A percentile compares a stretch with the other conserved stretches of the same genome.
These are phyloP conservation scores for Talaromyces albobiverticillius DNA, from an alignment of 2,329 filamentous ascomycete genomes.

Conservation along the genomic window DNA sequence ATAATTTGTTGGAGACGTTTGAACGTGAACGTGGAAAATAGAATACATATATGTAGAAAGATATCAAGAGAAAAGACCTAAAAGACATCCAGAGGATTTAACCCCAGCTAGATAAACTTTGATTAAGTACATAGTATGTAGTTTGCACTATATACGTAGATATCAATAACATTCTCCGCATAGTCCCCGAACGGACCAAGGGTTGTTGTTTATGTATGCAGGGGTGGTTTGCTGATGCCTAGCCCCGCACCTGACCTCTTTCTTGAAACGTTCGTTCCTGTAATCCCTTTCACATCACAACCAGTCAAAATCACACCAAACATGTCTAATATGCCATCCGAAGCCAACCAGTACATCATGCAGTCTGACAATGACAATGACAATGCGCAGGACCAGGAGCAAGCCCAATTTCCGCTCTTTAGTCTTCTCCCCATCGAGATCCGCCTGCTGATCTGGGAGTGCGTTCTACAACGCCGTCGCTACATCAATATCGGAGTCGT, in stretches of 20 bases:
- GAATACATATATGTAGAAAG: too few species aligned
- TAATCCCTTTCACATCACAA: not conserved
- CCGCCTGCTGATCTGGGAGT: not conserved
- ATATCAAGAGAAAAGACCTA: too few species aligned
- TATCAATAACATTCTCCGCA: not conserved
- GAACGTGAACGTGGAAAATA: too few species aligned
- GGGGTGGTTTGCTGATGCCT: not conserved
- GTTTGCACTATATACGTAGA: too few species aligned
- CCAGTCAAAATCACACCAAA: not conserved
- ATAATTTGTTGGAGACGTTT: too few species aligned
- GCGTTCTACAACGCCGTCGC: not conserved
- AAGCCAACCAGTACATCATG: not conserved
- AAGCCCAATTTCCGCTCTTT: not conserved
- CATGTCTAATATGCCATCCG: not conserved
- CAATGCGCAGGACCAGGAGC: not conserved
- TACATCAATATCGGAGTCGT: not conserved
- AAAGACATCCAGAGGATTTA: too few species aligned
- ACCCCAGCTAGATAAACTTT: too few species aligned
- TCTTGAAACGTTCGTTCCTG: not conserved
- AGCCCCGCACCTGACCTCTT: too few species aligned
- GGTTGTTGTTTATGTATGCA: not conserved
- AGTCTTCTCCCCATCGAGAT: not conserved
- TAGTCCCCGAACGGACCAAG: too few species aligned
- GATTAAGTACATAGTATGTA: too few species aligned
- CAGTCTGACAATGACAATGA: not conserved